Base-by-base conservation (phyloP, 2,329 filamentous ascomycete species). In the Verticillium nubilum region DNA sequence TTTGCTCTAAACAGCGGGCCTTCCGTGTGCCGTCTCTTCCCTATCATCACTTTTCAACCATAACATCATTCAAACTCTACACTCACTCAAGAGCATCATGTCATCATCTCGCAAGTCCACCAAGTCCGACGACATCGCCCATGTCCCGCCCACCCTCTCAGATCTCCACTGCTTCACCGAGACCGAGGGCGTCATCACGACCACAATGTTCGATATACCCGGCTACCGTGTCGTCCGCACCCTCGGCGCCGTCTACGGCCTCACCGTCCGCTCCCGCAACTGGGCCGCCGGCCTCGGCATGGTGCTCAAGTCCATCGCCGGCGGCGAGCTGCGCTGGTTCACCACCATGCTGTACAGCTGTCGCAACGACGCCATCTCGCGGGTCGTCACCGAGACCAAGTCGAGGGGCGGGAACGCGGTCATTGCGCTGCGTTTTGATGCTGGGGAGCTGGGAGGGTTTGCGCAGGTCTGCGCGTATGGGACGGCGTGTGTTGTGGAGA, bases 171-270 rank as follows among this genome's bases (percentile, higher is more conserved):
- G 82, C 73, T 86, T 84, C 70, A 81, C 82, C 42, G 85, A 87
- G 67, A 87, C 85, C 7, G 78, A 82, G 54, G 84, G 84, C 37
- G 77, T 87, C 58, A 81, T 87, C 63, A 86, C 83, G 0, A 81
- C 82, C 0, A 87, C 85, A 58, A 87, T 86, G 83, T 84, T 82
- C 71, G 84, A 87, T 66, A 72, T 87, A 25, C 84, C 84, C 0
- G 84, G 84, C 7, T 86, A 86, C 70, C 81, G 79, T 62, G 75
- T 87, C 54, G 78, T 80, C 37, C 76, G 76, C 58, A 80, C 86
- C 1, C 78, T 87, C 5, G 85, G 85, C 58, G 79, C 82, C 7
- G 80, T 85, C 29, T 85, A 83, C 70, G 82, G 82, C 10, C 74
- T 85, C 52, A 83, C 80, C 0, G 81, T 85, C 6, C 81, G 81